phyloP scores from a whole-genome alignment of 2,329 filamentous ascomycete species.

The Sporothrix inflata region DNA sequence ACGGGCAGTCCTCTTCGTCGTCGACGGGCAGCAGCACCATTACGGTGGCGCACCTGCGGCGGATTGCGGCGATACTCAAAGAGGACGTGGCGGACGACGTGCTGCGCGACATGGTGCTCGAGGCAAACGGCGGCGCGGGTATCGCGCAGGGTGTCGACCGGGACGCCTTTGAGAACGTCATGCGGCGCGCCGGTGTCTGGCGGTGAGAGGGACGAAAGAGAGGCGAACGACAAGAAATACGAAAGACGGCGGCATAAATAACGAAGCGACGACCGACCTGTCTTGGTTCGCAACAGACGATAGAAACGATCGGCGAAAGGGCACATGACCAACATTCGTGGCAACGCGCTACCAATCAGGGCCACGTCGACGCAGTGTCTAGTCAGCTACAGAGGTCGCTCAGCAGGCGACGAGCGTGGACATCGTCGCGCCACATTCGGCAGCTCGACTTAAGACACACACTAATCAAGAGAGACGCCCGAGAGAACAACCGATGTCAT shows the following conservation, averaged over 20 bases:
- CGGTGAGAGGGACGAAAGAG: slow-evolving; percentile 56
- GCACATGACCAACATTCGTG: no score
- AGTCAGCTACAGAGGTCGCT: not conserved
- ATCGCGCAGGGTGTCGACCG: slow-evolving; percentile 71
- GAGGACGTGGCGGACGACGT: slow-evolving; percentile 76
- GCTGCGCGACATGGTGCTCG: slow-evolving; percentile 89
- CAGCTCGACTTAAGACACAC: no score
- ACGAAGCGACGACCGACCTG: no score
- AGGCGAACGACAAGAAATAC: not conserved
- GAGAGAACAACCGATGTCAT: no score
- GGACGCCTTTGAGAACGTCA: slow-evolving; percentile 84
- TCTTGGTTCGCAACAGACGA: no score
- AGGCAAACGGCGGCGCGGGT: slow-evolving; percentile 83
- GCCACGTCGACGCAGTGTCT: not conserved
- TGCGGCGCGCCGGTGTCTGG: slow-evolving; percentile 83
- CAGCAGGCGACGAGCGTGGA: not conserved
- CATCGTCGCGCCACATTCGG: not conserved
- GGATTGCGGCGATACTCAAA: slow-evolving; percentile 79
- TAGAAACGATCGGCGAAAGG: no score
- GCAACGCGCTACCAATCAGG: no score
- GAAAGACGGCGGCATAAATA: not conserved
- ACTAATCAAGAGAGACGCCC: no score
- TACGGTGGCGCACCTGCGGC: slow-evolving; percentile 74
- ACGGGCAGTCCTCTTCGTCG: slow-evolving; percentile 36
- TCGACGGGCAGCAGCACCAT: slow-evolving; percentile 57